Conservation (phyloP, 306 rosid species). For the Quillaja saponaria region DNA sequence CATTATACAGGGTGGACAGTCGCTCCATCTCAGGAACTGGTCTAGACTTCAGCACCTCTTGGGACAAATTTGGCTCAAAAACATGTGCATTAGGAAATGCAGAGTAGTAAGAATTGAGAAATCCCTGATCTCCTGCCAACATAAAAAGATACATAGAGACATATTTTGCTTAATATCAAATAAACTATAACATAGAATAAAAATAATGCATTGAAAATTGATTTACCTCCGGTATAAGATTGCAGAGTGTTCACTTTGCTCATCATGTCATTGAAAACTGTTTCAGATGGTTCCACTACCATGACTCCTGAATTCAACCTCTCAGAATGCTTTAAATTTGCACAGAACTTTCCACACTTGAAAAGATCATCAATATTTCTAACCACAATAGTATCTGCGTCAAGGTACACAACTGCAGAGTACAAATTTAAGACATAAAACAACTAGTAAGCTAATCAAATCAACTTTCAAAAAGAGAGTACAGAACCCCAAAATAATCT, state of each 20-base stretch:
- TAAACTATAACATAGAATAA: not conserved
- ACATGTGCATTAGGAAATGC: constrained; percentile 87
- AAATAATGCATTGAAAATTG: not conserved
- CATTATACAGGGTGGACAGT: constrained; percentile 91
- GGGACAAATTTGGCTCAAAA: constrained; percentile 74
- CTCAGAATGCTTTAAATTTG: constrained; percentile 99
- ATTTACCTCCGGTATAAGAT: constrained; percentile 91
- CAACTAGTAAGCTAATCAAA: constrained; percentile 23
- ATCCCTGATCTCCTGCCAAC: constrained; percentile 93
- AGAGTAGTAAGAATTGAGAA: constrained; percentile 90
- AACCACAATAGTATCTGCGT: constrained; percentile 93
- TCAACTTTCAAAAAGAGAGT: not conserved
- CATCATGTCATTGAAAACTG: constrained; percentile 87
- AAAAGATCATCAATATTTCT: constrained; percentile 88
- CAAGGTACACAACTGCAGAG: constrained; percentile 93
- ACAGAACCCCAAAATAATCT: not conserved
- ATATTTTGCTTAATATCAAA: constrained; percentile 3
- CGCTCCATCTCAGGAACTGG: constrained; percentile 87
- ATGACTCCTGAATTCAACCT: constrained; percentile 95
- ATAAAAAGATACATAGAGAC: constrained; percentile 15
- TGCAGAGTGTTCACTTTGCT: constrained; percentile 65
- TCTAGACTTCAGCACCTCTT: constrained; percentile 60
- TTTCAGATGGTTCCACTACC: constrained; percentile 89
- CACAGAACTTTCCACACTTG: constrained; percentile 89
- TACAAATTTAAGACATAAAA: constrained; percentile 23